Conservation (phyloP, 176 grass and related monocot genomes). For the Aechmea fasciata region DNA sequence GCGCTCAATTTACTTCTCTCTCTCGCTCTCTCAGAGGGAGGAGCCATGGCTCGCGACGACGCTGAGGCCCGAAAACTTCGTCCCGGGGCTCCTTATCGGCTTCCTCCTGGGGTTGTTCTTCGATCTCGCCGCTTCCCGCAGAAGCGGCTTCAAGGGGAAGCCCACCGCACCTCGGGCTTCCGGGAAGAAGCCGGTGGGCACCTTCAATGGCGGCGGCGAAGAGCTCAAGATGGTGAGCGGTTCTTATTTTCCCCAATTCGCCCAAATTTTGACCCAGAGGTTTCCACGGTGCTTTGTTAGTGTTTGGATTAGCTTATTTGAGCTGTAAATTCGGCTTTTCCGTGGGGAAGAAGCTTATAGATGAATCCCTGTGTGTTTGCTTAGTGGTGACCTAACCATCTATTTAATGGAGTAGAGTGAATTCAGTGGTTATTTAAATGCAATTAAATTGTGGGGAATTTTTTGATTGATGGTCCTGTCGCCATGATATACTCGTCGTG, state of each 20-base stretch:
- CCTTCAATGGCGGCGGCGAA: constrained; percentile 20
- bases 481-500: no score
- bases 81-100: constrained; percentile 64
- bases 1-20: not conserved
- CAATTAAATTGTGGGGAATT: no score
- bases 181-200: constrained; percentile 30
- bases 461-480: no score
- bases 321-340: no score
- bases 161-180: constrained; percentile 22
- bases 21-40: constrained; percentile 22
- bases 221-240: constrained; percentile 82
- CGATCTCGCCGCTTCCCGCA: constrained; percentile 48
- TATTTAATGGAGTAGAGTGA: no score
- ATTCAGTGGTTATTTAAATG: no score
- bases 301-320: no score
- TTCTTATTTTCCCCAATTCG: not conserved
- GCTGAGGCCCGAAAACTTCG: constrained; percentile 50
- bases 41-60: constrained; percentile 79
- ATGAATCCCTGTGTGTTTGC: no score
- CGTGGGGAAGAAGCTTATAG: no score
- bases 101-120: constrained; percentile 65
- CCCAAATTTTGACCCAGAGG: no score
- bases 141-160: constrained; percentile 13
- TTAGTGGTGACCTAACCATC: no score
- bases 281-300: not conserved